Evolutionary conservation across 2,329 filamentous ascomycete genomes (phyloP).

Genomic region (Cladorrhinum sp.): DNA sequence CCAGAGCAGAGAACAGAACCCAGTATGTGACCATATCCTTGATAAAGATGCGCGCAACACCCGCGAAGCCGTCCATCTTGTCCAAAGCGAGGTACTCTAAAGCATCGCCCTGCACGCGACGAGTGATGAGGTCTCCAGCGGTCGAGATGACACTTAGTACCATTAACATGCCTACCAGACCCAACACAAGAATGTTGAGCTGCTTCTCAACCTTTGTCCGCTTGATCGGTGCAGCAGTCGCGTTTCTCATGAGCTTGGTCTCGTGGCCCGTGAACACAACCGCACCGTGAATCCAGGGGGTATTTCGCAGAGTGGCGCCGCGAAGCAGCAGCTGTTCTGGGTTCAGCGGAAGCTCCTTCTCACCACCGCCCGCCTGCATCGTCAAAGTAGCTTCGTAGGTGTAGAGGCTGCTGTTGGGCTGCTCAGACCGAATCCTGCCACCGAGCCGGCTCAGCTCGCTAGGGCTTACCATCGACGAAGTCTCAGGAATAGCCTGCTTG

Average conservation of each 20-base stretch:
- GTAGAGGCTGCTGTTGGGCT: slow-evolving; percentile 97
- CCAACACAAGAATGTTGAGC: slow-evolving; percentile 89
- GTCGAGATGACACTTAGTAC: slow-evolving; percentile 85
- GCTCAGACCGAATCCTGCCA: slow-evolving; percentile 86
- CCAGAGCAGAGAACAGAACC: slow-evolving; percentile 94
- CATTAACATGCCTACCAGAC: slow-evolving; percentile 81
- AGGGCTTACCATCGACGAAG: slow-evolving; percentile 79
- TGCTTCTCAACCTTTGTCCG: slow-evolving; percentile 92
- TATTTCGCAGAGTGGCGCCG: slow-evolving; percentile 92
- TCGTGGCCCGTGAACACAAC: slow-evolving; percentile 98
- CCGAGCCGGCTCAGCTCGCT: slow-evolving; percentile 81
- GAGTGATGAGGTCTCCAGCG: slow-evolving; percentile 81
- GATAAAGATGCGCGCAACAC: slow-evolving; percentile 75
- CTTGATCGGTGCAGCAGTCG: slow-evolving; percentile 95
- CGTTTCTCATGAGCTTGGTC: slow-evolving; percentile 98
- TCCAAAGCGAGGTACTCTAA: slow-evolving; percentile 72
- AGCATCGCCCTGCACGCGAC: slow-evolving; percentile 58
- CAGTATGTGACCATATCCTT: slow-evolving; percentile 97
- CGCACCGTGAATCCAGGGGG: slow-evolving; percentile 92
- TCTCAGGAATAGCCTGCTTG: slow-evolving; percentile 95
- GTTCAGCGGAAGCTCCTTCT: slow-evolving; percentile 85
- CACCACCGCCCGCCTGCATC: slow-evolving; percentile 82
- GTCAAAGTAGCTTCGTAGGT: slow-evolving; percentile 97
- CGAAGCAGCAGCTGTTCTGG: slow-evolving; percentile 91
- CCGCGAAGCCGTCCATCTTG: slow-evolving; percentile 50